phyloP scores from a whole-genome alignment of 2,329 filamentous ascomycete species.

The Fonsecaea monophora region DNA sequence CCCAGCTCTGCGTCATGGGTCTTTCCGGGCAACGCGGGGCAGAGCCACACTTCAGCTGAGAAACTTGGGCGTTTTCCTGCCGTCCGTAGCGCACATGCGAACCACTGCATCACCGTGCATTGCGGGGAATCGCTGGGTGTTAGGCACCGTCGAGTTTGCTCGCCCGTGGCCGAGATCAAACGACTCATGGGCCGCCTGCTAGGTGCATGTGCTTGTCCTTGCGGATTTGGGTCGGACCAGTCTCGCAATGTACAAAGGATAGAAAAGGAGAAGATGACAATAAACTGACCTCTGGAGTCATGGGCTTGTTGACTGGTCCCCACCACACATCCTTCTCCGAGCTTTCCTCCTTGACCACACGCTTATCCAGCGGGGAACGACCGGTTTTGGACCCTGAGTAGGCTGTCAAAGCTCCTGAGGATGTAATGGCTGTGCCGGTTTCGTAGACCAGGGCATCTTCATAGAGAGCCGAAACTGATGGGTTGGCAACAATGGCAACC shows the following conservation, averaged over 20 bases:
- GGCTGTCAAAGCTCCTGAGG: constrained; percentile 89
- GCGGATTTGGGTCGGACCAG: constrained; percentile 37
- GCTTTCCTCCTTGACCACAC: constrained; percentile 87
- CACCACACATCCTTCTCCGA: constrained; percentile 97
- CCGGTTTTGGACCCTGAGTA: constrained; percentile 99
- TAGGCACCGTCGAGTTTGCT: constrained; percentile 1
- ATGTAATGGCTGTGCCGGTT: constrained; percentile 95
- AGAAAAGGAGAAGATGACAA: constrained; percentile 27
- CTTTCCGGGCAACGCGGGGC: constrained; percentile 31
- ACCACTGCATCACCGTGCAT: constrained; percentile 15
- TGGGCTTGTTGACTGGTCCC: constrained; percentile 99
- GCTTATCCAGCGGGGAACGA: constrained; percentile 95
- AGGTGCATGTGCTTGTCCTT: constrained; percentile 12
- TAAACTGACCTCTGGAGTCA: constrained; percentile 86
- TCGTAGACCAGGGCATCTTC: constrained; percentile 98
- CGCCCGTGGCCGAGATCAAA: constrained; percentile 1
- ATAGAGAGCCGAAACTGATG: constrained; percentile 92
- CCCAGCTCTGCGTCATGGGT: constrained; percentile 30
- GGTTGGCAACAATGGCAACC: constrained; percentile 96
- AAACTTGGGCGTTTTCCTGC: constrained; percentile 17
- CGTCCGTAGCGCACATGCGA: constrained; percentile 21
- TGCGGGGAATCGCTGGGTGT: constrained; percentile 22
- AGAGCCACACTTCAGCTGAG: constrained; percentile 14
- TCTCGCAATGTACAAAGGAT: constrained; percentile 30
- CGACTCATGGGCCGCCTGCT: background rate